Percentiles rank a stretch among this genome's conserved stretches.
These are phyloP conservation scores for Xylaria bambusicola DNA, from an alignment of 495 filamentous ascomycete species.

Conservation along the genomic window DNA sequence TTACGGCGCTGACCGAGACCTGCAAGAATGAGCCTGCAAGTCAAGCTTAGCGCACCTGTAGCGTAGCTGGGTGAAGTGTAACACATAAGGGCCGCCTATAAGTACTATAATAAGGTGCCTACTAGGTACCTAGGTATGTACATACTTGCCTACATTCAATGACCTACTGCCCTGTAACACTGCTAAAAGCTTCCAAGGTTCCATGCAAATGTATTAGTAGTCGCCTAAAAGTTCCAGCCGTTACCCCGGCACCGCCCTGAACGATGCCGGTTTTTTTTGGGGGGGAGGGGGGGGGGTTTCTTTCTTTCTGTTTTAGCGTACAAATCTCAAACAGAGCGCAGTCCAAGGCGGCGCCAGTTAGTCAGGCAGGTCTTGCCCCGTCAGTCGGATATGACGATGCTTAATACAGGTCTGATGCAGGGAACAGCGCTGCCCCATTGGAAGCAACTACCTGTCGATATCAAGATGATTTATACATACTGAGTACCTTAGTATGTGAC, in stretches of 20 bases:
- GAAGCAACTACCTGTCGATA: not conserved
- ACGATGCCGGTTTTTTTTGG: slow-evolving; percentile 15
- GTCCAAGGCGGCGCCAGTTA: slow-evolving; percentile 6
- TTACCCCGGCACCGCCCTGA: not conserved
- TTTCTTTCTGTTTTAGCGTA: slow-evolving; percentile 16
- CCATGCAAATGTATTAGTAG: too few species aligned
- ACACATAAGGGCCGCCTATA: not conserved
- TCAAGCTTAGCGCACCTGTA: slow-evolving; percentile 9
- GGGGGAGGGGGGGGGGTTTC: too few species aligned
- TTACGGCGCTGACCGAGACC: slow-evolving; percentile 20
- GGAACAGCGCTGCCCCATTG: not conserved
- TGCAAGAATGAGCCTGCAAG: slow-evolving; percentile 12
- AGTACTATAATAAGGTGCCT: too few species aligned
- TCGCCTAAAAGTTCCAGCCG: too few species aligned
- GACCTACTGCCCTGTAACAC: slow-evolving; percentile 11
- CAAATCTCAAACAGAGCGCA: slow-evolving; percentile 12
- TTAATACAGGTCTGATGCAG: not conserved
- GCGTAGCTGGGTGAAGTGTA: too few species aligned
- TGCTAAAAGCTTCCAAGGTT: slow-evolving; percentile 6
- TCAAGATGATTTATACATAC: not conserved
- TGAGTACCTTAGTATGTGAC: not conserved
- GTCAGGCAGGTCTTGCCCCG: too few species aligned
- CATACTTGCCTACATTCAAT: too few species aligned
- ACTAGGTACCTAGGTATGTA: not conserved
- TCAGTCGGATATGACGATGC: not conserved